Conservation (phyloP, 257 asterid genomes). For the Scutellaria baicalensis region DNA sequence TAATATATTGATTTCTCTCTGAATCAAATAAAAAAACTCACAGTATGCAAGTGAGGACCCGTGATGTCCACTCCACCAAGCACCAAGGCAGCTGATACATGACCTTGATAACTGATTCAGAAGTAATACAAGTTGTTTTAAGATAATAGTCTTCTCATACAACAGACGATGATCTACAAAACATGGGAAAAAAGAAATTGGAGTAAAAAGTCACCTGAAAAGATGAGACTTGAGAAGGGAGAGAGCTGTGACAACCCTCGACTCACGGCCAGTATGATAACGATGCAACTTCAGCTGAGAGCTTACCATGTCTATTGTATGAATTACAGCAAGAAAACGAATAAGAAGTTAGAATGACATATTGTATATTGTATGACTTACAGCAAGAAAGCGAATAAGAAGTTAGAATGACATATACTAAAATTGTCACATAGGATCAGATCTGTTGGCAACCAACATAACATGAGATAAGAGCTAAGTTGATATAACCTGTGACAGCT, state of each 20-base stretch:
- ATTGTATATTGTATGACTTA: conserved; percentile 41
- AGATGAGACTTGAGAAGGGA: conserved; percentile 80
- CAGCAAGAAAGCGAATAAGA: neutral
- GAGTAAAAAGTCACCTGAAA: conserved; percentile 47
- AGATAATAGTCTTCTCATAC: conserved; percentile 7
- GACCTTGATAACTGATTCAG: conserved; percentile 67
- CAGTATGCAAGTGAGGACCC: conserved; percentile 94
- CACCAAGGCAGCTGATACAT: conserved; percentile 91
- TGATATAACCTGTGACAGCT: conserved; percentile 74
- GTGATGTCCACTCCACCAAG: conserved; percentile 94
- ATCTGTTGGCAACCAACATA: neutral
- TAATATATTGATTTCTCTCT: neutral
- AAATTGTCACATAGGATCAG: neutral
- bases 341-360: neutral
- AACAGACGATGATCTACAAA: neutral
- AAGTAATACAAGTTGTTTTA: conserved; percentile 11
- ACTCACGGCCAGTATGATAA: conserved; percentile 85
- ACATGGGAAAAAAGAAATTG: conserved; percentile 1
- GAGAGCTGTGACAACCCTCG: conserved; percentile 91
- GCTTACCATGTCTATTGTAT: conserved; percentile 78
- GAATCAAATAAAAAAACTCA: conserved; percentile 31
- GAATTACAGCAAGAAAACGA: neutral
- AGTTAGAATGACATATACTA: neutral
- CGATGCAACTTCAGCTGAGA: conserved; percentile 89
- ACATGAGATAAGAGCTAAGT: neutral